Conservation (phyloP, 768 basidiomycete species). For the Gymnopilus dilepis region DNA sequence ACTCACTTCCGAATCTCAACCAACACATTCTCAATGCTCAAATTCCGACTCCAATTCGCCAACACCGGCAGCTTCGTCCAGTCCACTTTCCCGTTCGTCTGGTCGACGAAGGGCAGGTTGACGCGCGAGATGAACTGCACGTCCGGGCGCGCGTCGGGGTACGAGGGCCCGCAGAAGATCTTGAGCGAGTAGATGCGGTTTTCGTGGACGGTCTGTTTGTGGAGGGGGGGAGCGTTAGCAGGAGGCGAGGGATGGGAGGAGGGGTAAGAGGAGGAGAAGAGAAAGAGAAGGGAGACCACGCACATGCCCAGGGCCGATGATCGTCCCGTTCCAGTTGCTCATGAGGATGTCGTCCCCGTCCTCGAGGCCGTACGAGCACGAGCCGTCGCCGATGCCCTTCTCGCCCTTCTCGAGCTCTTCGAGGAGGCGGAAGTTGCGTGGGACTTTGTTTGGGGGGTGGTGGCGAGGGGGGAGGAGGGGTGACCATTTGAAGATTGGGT, state of each 20-base stretch:
- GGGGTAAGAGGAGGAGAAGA: not conserved
- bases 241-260: conserved; percentile 8
- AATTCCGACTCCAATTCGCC: conserved; percentile 72
- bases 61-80: conserved; percentile 72
- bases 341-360: conserved; percentile 97
- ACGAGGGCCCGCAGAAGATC: conserved; percentile 79
- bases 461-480: too few relatives aligned
- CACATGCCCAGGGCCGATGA: conserved; percentile 98
- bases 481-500: too few relatives aligned
- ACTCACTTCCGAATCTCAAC: conserved; percentile 91
- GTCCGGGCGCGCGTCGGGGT: conserved; percentile 79
- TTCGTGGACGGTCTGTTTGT: conserved; percentile 88
- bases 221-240: conserved; percentile 3
- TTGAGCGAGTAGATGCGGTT: conserved; percentile 97
- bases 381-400: conserved; percentile 98
- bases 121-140: conserved; percentile 90
- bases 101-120: conserved; percentile 91
- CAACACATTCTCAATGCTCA: conserved; percentile 86
- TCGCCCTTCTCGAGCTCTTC: conserved; percentile 99
- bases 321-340: conserved; percentile 98
- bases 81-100: conserved; percentile 79
- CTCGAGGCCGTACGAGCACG: conserved; percentile 95
- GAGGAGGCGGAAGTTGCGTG: conserved; percentile 93
- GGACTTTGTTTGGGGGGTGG: conserved; percentile 57
- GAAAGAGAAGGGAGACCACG: conserved; percentile 33